These are phyloP conservation scores for Gossypium gossypioides DNA, from an alignment of 441 rosid genomes.

Conservation along the genomic window DNA sequence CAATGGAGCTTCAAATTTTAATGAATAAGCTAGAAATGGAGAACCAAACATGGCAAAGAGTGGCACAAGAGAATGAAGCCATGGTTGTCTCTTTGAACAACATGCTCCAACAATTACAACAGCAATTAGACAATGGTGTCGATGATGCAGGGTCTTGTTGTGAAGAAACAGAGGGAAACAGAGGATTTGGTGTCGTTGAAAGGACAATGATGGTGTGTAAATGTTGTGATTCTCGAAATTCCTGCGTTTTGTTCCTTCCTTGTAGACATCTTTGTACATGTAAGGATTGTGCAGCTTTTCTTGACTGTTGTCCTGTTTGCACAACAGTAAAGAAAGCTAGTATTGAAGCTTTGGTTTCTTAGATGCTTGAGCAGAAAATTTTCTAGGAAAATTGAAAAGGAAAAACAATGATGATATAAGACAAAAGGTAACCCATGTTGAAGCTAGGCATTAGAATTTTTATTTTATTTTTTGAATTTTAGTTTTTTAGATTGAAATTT, in stretches of 20 bases:
- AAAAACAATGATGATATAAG: neutral
- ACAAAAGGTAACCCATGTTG: conserved; percentile 10
- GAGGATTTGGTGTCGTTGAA: conserved; percentile 13
- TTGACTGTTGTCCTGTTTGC: conserved; percentile 64
- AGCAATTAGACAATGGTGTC: conserved; percentile 24
- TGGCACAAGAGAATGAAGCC: conserved; percentile 57
- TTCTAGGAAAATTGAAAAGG: conserved; percentile 23
- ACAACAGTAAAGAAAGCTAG: conserved; percentile 49
- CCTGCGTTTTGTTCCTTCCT: conserved; percentile 68
- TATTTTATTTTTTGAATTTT: neutral
- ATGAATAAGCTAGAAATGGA: conserved; percentile 52
- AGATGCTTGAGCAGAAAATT: conserved; percentile 13
- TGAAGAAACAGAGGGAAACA: conserved; percentile 17
- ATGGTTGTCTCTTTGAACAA: conserved; percentile 41
- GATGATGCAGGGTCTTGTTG: conserved; percentile 42
- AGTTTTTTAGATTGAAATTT: neutral
- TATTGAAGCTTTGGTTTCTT: conserved; percentile 52
- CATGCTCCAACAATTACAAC: conserved; percentile 38
- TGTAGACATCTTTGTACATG: conserved; percentile 85
- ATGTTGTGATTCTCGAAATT: conserved; percentile 29
- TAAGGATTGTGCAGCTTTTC: conserved; percentile 40
- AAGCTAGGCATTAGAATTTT: neutral
- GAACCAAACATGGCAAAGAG: conserved; percentile 53
- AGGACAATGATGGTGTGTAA: neutral
- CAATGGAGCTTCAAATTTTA: conserved; percentile 46